These are phyloP conservation scores for Aspergillus melleus DNA, from an alignment of 2,329 filamentous ascomycete species.

Conservation along the genomic window DNA sequence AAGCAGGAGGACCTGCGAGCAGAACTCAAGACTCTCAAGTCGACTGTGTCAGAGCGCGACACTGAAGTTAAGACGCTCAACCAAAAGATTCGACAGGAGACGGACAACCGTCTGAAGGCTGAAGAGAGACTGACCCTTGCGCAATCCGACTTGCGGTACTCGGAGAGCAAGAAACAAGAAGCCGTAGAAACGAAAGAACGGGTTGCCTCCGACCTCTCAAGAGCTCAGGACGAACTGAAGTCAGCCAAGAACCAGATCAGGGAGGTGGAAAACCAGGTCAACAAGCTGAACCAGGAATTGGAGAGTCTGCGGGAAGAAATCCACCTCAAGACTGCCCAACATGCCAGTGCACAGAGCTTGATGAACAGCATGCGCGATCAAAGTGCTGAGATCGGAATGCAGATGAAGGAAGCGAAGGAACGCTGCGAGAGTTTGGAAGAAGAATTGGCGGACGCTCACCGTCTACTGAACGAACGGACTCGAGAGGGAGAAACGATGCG, in stretches of 20 bases:
- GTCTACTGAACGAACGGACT: conserved; percentile 81
- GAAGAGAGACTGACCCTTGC: conserved; percentile 77
- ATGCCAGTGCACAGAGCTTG: conserved; percentile 78
- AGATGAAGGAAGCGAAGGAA: conserved; percentile 84
- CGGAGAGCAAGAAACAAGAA: conserved; percentile 78
- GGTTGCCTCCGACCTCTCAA: conserved; percentile 66
- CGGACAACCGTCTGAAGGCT: conserved; percentile 66
- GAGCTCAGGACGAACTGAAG: conserved; percentile 69
- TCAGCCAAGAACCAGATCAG: conserved; percentile 59
- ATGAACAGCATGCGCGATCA: conserved; percentile 94
- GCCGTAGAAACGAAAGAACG: conserved; percentile 72
- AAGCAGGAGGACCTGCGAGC: conserved; percentile 77
- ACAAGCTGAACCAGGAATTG: conserved; percentile 68
- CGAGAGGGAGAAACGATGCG: conserved; percentile 96
- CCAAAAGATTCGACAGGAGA: conserved; percentile 75
- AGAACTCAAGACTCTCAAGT: conserved; percentile 70
- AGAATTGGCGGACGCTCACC: conserved; percentile 84
- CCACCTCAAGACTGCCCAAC: conserved; percentile 80
- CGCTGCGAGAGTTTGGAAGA: conserved; percentile 87
- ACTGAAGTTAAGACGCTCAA: conserved; percentile 74
- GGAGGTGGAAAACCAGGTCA: conserved; percentile 72
- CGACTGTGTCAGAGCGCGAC: conserved; percentile 71
- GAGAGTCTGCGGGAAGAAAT: conserved; percentile 73
- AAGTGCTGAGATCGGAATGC: conserved; percentile 79
- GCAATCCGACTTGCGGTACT: conserved; percentile 73